phyloP scores from a whole-genome alignment of 768 basidiomycete species.

The Kondoa malvinella region DNA sequence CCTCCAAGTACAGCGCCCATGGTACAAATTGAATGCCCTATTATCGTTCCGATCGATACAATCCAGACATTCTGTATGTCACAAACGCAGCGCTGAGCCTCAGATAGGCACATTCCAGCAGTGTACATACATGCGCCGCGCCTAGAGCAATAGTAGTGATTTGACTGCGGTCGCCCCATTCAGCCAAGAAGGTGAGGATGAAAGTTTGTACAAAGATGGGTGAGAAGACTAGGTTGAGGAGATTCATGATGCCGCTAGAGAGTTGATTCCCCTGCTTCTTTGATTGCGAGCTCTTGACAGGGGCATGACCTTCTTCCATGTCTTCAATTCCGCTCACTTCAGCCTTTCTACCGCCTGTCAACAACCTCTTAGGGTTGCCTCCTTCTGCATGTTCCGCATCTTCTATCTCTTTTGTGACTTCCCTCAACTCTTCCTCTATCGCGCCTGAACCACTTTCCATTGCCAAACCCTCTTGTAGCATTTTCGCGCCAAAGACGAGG shows the following conservation, averaged over 20 bases:
- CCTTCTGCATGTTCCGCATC: constrained; percentile 40
- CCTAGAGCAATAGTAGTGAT: constrained; percentile 91
- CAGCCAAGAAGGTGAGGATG: constrained; percentile 87
- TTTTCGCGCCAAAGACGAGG: constrained; percentile 72
- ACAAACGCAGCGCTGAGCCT: constrained; percentile 6
- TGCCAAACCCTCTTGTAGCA: constrained; percentile 64
- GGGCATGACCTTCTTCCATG: constrained; percentile 49
- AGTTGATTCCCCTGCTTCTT: constrained; percentile 3
- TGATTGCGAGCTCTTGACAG: constrained; percentile 4
- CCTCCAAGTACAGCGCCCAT: constrained; percentile 83
- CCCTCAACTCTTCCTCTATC: constrained; percentile 82
- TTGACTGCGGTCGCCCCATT: constrained; percentile 97
- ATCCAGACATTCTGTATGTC: constrained; percentile 75
- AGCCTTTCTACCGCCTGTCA: constrained; percentile 35
- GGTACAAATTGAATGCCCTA: constrained; percentile 77
- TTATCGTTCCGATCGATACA: constrained; percentile 71
- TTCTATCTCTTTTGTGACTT: constrained; percentile 89
- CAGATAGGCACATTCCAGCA: constrained; percentile 10
- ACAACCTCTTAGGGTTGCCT: constrained; percentile 25
- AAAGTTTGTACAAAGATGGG: constrained; percentile 94
- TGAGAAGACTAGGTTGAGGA: constrained; percentile 44
- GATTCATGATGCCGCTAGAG: constrained; percentile 57
- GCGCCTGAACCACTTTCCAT: constrained; percentile 64
- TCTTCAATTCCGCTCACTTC: constrained; percentile 39
- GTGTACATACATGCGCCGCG: constrained; percentile 64